These are phyloP conservation scores for Capronia americana DNA, from an alignment of 2,329 filamentous ascomycete genomes.

Conservation along the genomic window DNA sequence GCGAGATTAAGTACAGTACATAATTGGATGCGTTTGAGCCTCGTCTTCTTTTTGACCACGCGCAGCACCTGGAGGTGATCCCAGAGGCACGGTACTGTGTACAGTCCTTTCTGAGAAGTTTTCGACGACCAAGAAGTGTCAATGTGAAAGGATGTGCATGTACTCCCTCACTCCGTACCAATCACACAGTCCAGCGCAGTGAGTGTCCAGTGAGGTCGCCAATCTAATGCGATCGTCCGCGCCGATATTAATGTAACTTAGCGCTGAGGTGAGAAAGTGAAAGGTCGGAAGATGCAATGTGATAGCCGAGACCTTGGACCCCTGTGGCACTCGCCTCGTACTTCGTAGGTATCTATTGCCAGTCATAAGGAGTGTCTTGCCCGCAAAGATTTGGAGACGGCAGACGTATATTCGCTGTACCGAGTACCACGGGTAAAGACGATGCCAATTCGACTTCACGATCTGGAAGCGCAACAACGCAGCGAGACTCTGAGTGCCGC, in stretches of 20 bases:
- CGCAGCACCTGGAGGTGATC: not conserved
- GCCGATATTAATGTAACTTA: not conserved
- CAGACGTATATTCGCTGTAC: not conserved
- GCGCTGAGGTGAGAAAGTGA: constrained; percentile 5
- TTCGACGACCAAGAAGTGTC: not conserved
- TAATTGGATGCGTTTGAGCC: not conserved
- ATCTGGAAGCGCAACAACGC: too few species aligned
- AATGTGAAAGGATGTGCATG: not conserved
- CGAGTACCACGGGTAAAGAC: not conserved
- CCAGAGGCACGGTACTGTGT: not conserved
- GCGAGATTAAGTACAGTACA: not conserved
- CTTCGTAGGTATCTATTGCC: too few species aligned
- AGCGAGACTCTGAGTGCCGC: too few species aligned
- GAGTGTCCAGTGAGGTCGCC: too few species aligned
- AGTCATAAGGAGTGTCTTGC: not conserved
- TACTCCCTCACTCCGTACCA: too few species aligned
- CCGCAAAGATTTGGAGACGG: not conserved
- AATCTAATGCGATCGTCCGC: not conserved
- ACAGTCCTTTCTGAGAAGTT: not conserved
- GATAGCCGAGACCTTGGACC: not conserved
- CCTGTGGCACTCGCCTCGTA: not conserved
- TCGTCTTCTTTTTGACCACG: not conserved
- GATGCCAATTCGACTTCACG: too few species aligned
- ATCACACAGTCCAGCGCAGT: too few species aligned
- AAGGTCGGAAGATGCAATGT: not conserved